Base-by-base conservation (phyloP, 2,329 filamentous ascomycete species). In the Incumbomyces lentus region DNA sequence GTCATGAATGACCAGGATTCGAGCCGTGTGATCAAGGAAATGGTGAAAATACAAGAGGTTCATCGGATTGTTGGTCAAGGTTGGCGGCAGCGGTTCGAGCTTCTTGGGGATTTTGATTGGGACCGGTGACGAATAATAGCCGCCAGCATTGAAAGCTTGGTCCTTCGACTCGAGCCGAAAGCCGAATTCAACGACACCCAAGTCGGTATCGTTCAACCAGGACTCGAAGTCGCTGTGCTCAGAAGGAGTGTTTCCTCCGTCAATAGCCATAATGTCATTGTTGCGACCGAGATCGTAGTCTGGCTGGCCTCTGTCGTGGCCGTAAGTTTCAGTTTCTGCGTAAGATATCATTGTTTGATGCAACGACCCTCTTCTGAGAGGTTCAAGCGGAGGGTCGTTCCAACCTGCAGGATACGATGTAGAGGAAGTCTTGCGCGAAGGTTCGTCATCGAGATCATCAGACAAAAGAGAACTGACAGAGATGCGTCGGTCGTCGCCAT, bases 1-100 rank as follows among this genome's bases (percentile, higher is more conserved):
- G 56, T 81, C 76, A 57, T 82, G 77, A 1, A 77, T 74, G 2
- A 78, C 72, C 46, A 79, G 61, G 55, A 80, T 79, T 49, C 78
- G 76, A 6, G 84, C 84, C 2, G 86, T 92, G 62, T 92, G 83
- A 56, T 89, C 86, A 49, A 92, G 70, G 59, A 92, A 82, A 56
- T 81, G 78, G 59, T 83, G 78, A 53, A 82, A 82, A 57, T 82
- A 82, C 54, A 92, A 72, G 51, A 92, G 64, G 58, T 92, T 90
- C 77, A 90, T 90, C 1, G 79, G 82, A 55, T 86, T 89, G 32
- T 82, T 76, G 36, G 75, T 64, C 26, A 88, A 67, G 8, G 75
- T 66, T 3, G 66, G 57, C 3, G 79, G 79, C 17, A 82, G 60
- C 2, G 72, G 72, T 47, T 72, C 76, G 29, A 82, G 61, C 43